Evolutionary conservation across 177 flowering plant species (phyloP).

Genomic region (Vitis hybrid): DNA sequence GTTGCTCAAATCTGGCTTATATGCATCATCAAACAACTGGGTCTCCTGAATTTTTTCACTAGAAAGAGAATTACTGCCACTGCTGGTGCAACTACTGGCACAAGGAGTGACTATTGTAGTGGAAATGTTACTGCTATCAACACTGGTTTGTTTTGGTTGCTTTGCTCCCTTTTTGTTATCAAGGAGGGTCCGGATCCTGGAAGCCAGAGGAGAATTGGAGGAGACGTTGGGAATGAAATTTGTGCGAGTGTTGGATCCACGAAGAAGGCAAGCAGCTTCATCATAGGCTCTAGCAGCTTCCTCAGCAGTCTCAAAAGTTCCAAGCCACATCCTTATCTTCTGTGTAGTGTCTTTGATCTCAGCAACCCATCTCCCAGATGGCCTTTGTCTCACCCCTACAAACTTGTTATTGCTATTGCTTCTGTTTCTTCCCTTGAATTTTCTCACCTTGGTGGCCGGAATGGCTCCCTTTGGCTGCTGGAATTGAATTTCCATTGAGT

Average conservation of each 20-base stretch:
- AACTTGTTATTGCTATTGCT: constrained; percentile 42
- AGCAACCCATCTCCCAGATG: constrained; percentile 91
- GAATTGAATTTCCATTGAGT: constrained; percentile 62
- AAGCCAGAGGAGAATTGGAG: constrained; percentile 65
- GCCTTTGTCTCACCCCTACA: constrained; percentile 86
- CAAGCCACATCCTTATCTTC: constrained; percentile 93
- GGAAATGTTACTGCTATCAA: constrained; percentile 7
- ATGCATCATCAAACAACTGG: constrained; percentile 46
- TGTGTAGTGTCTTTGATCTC: constrained; percentile 91
- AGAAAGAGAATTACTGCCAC: constrained; percentile 5
- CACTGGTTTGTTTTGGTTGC: constrained; percentile 4
- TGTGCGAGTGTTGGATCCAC: constrained; percentile 82
- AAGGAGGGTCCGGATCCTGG: constrained; percentile 66
- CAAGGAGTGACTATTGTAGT: neutral
- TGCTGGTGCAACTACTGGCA: constrained; percentile 3
- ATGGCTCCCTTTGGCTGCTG: constrained; percentile 31
- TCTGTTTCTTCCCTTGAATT: constrained; percentile 42
- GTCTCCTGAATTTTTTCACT: constrained; percentile 16
- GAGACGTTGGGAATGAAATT: constrained; percentile 69
- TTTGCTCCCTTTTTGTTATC: constrained; percentile 44
- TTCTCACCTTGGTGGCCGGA: constrained; percentile 27
- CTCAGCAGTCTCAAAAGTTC: constrained; percentile 83
- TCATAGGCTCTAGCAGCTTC: constrained; percentile 90
- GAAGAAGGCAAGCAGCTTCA: constrained; percentile 88
- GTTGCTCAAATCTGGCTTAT: constrained; percentile 63